A percentile compares a stretch with the other conserved stretches of the same genome.
Evolutionary conservation across 495 filamentous ascomycete species (phyloP).

Genomic region (Podospora anserina): DNA sequence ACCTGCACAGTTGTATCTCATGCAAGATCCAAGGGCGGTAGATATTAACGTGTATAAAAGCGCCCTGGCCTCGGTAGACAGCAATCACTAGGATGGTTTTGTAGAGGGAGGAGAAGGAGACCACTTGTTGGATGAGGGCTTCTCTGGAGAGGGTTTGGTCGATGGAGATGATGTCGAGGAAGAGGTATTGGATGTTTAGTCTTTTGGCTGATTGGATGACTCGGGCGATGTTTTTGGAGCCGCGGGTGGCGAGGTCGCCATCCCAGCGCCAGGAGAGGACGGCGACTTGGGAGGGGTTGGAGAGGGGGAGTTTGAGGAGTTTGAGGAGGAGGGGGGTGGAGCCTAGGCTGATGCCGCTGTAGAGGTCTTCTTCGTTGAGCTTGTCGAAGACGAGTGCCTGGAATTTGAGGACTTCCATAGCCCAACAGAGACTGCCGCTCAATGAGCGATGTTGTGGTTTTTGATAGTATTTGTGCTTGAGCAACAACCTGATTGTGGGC

Average conservation of each 20-base stretch:
- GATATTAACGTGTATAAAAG: not conserved
- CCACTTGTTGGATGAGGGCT: not conserved
- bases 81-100: not conserved
- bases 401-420: too few species aligned
- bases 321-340: too few species aligned
- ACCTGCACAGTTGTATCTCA: not conserved
- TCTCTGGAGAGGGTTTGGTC: not conserved
- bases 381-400: too few species aligned
- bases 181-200: not conserved
- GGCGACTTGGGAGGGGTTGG: not conserved
- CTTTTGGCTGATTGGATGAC: not conserved
- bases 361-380: too few species aligned
- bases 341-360: too few species aligned
- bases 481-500: too few species aligned
- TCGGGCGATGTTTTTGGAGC: not conserved
- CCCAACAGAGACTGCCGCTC: too few species aligned
- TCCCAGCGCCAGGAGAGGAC: conserved; percentile 3
- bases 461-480: too few species aligned
- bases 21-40: not conserved
- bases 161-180: not conserved
- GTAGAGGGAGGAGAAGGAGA: not conserved
- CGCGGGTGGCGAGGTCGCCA: not conserved
- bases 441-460: too few species aligned
- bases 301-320: too few species aligned
- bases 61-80: not conserved